Conservation (phyloP, 2,329 filamentous ascomycete species). For the Tolypocladium tundrense region DNA sequence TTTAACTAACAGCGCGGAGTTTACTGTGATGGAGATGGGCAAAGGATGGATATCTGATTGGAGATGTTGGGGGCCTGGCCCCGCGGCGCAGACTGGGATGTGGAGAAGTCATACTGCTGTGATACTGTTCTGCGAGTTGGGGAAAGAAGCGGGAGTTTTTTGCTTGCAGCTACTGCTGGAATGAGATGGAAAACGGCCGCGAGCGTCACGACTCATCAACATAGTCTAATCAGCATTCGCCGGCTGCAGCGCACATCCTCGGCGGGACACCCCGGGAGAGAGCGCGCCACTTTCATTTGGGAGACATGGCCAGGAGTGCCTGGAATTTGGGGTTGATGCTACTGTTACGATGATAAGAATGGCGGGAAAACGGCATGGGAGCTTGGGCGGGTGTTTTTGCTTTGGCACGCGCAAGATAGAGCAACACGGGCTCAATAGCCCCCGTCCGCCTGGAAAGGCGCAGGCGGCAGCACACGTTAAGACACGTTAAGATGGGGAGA, state of each 20-base stretch:
- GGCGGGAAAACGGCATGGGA: neutral
- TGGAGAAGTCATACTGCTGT: neutral
- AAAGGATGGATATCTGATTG: neutral
- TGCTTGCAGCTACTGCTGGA: neutral
- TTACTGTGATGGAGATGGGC: neutral
- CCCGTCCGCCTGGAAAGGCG: neutral
- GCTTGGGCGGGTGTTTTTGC: neutral
- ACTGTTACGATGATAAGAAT: neutral
- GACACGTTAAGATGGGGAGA: neutral
- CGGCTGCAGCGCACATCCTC: neutral
- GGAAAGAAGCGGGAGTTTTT: conserved; percentile 5
- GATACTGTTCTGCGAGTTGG: neutral
- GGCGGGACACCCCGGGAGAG: neutral
- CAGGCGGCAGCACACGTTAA: neutral
- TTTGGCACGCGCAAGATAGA: neutral
- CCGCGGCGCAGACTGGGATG: neutral
- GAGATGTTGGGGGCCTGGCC: neutral
- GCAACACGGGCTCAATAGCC: neutral
- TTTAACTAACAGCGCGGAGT: conserved; percentile 6
- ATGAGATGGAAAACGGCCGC: conserved; percentile 6
- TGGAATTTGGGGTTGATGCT: neutral
- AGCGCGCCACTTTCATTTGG: conserved; percentile 1
- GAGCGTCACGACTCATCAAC: conserved; percentile 5
- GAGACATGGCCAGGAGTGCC: neutral
- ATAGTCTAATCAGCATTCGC: conserved; percentile 3